Evolutionary conservation across 345 rosid species (phyloP), one percentile per base, ranked within the genome.

Genomic region (Anacardium occidentale): DNA sequence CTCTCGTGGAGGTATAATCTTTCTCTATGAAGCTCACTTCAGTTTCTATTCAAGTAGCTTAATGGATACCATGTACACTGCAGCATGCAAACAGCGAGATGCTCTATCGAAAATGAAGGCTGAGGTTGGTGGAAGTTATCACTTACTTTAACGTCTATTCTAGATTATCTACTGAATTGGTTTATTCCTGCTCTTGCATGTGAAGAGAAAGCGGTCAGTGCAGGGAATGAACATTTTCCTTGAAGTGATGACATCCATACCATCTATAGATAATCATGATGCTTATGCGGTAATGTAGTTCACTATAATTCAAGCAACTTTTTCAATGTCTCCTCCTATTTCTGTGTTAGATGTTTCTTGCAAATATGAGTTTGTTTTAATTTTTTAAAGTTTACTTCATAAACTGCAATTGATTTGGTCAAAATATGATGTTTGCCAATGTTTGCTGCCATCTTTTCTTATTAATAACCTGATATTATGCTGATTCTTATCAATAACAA

Each of bases 31-130:
- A 34, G 48, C 37, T 67, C 20, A 15, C 11, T 25, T 10, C 60
- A 52, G 54, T 51, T 61, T 66, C 14, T 10, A 37, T 50, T 10
- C 25, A 52, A 37, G 20, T 62, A 4, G 25, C 14, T 64, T 20
- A 20, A 65, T 21, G 24, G 50, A 52, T 26, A 50, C 52, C 21
- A 14, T 63, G 37, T 56, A 63, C 52, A 44, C 70, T 91, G 82
- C 88, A 95, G 99, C 78, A 42, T 85, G 96, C 87, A 95, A 95
- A 84, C 85, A 75, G 80, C 93, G 80, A 70, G 90, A 87, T 74
- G 89, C 77, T 45, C 53, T 74, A 20, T 83, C 90, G 54, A 89
- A 83, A 66, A 72, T 95, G 84, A 90, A 95, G 80, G 79, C 78
- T 25, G 99, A 95, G 98, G 99, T 95, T 69, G 51, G 92, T 57